Evolutionary conservation across 1,284 basidiomycete species (phyloP).

Genomic region (Hemileia vastatrix): DNA sequence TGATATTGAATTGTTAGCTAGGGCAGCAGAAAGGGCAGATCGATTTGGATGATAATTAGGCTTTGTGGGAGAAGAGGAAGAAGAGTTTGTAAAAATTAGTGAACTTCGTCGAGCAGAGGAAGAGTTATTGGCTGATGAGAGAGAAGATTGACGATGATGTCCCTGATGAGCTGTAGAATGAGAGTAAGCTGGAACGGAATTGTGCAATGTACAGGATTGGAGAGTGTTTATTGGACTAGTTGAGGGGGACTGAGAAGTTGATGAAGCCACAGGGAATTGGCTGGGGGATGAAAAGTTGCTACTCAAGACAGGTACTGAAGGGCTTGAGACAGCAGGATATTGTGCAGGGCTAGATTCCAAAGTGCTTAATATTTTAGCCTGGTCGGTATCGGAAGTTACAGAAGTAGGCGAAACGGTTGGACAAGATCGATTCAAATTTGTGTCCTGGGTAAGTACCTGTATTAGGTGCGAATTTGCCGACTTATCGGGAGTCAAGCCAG

Average conservation of each 20-base stretch:
- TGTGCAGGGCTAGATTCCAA: no score
- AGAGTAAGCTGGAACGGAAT: conserved; percentile 4
- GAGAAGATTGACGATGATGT: conserved; percentile 13
- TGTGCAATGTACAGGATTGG: conserved; percentile 2
- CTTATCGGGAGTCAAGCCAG: no score
- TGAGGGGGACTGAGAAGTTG: conserved; percentile 12
- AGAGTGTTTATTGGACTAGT: background rate
- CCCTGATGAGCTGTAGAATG: background rate
- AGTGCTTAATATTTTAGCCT: no score
- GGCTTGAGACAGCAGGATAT: no score
- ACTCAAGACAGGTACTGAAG: conserved; percentile 4
- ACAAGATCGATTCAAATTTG: no score
- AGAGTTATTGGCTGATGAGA: background rate
- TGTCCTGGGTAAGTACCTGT: no score
- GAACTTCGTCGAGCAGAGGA: conserved; percentile 16
- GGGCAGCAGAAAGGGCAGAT: conserved; percentile 19
- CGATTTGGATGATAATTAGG: conserved; percentile 19
- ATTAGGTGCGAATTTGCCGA: no score
- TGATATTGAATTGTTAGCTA: conserved; percentile 20
- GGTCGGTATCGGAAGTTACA: no score
- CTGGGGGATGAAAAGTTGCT: background rate
- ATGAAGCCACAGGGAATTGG: background rate
- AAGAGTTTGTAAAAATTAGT: conserved; percentile 14
- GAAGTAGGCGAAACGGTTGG: no score
- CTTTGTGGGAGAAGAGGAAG: conserved; percentile 5